phyloP scores from a whole-genome alignment of 805 yeast species.

The Kodamaea lidongshanica region DNA sequence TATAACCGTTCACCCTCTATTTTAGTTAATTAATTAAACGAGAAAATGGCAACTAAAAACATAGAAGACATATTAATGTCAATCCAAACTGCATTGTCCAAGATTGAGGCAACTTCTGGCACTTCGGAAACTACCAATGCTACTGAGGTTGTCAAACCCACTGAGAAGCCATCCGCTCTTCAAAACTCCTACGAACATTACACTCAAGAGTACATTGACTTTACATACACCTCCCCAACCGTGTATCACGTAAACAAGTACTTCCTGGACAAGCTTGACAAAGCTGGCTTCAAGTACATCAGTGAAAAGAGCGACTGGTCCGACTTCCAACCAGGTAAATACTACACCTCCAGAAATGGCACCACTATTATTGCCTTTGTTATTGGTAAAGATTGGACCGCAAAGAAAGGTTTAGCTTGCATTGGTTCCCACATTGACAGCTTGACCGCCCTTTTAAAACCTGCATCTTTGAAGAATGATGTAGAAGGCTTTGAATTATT shows the following conservation, averaged over 20 bases:
- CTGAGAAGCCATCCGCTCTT: slow-evolving; percentile 1
- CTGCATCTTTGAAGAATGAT: slow-evolving; percentile 52
- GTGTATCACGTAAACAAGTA: slow-evolving; percentile 62
- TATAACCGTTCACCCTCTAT: no score
- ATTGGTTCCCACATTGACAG: slow-evolving; percentile 77
- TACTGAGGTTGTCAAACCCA: background rate
- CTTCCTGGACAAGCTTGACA: slow-evolving; percentile 43
- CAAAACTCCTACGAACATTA: slow-evolving; percentile 3
- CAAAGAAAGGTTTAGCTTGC: slow-evolving; percentile 60
- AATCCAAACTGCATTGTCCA: slow-evolving; percentile 7
- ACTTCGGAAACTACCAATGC: slow-evolving; percentile 1
- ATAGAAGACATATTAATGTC: slow-evolving; percentile 7
- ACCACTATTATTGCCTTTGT: slow-evolving; percentile 64
- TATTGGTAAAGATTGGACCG: slow-evolving; percentile 60
- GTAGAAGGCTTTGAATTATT: slow-evolving; percentile 72
- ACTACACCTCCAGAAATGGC: slow-evolving; percentile 64
- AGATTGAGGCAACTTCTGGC: slow-evolving; percentile 4
- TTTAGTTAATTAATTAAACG: no score
- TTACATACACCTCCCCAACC: slow-evolving; percentile 69
- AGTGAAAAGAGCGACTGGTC: slow-evolving; percentile 59
- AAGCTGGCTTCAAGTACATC: slow-evolving; percentile 58
- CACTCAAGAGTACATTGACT: slow-evolving; percentile 55
- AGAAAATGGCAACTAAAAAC: slow-evolving; percentile 4
- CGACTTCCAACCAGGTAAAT: slow-evolving; percentile 45
- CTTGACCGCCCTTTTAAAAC: slow-evolving; percentile 63